Evolutionary conservation across 805 yeast genomes (phyloP).

Genomic region (Candida methanosorbosa): DNA sequence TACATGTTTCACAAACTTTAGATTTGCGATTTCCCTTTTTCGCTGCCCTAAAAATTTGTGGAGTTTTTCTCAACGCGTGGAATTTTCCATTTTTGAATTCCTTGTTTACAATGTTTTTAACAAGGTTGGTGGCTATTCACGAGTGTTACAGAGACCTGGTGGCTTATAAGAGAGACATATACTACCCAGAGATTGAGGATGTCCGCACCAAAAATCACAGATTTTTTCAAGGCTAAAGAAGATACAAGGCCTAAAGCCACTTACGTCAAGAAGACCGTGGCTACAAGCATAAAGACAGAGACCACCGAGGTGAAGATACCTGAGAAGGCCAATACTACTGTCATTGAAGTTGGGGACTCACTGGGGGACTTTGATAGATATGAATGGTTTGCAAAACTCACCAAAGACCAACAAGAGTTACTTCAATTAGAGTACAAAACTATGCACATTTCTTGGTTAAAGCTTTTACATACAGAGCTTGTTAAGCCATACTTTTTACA

Average conservation of each 20-base stretch:
- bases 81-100: no score
- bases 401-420: conserved; percentile 39
- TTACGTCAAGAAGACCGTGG: no score
- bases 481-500: conserved; percentile 78
- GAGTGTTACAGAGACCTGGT: not conserved
- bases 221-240: conserved; percentile 2
- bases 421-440: conserved; percentile 61
- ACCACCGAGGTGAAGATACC: conserved; percentile 1
- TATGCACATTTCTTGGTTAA: conserved; percentile 74
- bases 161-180: conserved; percentile 4
- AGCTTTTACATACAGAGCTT: conserved; percentile 56
- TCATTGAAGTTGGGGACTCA: not conserved
- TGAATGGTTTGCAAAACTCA: conserved; percentile 40
- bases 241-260: not conserved
- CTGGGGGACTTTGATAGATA: conserved; percentile 33
- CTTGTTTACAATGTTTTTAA: no score
- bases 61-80: no score
- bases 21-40: no score
- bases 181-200: no score
- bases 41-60: no score
- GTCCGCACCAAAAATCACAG: no score
- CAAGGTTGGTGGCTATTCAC: no score
- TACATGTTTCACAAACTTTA: no score
- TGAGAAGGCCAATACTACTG: not conserved
- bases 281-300: not conserved